Base-by-base conservation (phyloP, 345 rosid species). In the Passiflora organensis region DNA sequence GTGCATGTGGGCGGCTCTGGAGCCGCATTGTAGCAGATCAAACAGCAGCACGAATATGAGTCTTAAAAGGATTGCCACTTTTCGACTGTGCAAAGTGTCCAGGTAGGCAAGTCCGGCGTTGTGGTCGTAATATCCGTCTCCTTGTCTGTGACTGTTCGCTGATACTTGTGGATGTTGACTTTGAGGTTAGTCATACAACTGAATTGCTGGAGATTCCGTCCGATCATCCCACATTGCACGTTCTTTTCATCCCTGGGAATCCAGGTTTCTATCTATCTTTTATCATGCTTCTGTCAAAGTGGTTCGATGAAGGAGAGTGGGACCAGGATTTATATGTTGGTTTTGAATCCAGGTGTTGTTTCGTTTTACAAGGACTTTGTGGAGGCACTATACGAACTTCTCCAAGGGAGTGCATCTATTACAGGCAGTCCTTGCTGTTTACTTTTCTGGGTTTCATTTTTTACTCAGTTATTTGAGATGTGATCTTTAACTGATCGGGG, bases 361-460 rank as follows among this genome's bases (percentile, higher is more conserved):
- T 55, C 87, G 32, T 87, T 77, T 73, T 91, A 91, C 76, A 83
- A 80, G 69, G 86, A 83, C 25, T 85, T 91, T 55, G 58, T 87
- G 73, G 90, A 87, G 63, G 82, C 91, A 39, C 64, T 91, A 15
- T 64, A 72, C 57, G 82, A 78, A 24, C 63, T 65, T 48, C 85
- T 91, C 37, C 82, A 80, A 51, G 91, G 88, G 51, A 69, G 32
- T 55, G 91, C 78, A 15, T 76, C 93, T 56, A 55, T 83, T 11
- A 69, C 67, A 63, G 67, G 67, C 54, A 54, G 37, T 46, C 45
- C 12, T 34, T 23, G 15, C 15, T 8, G 23, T 38, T 20, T 22
- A 36, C 23, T 12, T 13, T 14, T 12, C 12, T 43, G n/a, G 14
- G 12, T 21, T 2, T 43, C 9, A 13, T 23, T 36, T 8, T 43